Evolutionary conservation across 2,329 filamentous ascomycete species (phyloP).

Genomic region (Trichocomaceae sp.): DNA sequence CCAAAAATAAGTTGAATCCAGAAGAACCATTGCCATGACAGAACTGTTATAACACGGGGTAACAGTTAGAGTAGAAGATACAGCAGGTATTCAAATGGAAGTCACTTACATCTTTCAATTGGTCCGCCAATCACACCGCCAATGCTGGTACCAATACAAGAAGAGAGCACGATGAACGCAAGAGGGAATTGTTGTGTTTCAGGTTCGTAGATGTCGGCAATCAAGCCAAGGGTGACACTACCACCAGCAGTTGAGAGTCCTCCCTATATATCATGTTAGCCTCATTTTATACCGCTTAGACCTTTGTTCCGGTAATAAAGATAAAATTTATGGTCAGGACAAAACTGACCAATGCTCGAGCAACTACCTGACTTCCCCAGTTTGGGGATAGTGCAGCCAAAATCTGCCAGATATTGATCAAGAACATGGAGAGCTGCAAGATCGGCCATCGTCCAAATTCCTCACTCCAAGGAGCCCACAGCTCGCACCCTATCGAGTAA

Average conservation of each 20-base stretch:
- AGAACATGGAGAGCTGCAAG: constrained; percentile 51
- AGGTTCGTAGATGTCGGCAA: constrained; percentile 56
- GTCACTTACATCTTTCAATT: constrained; percentile 34
- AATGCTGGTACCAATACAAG: constrained; percentile 45
- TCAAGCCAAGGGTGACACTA: constrained; percentile 57
- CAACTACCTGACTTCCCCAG: constrained; percentile 50
- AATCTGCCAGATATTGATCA: constrained; percentile 7
- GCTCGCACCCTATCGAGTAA: constrained; percentile 77
- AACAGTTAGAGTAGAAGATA: not conserved
- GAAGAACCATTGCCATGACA: constrained; percentile 17
- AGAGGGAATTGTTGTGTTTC: constrained; percentile 54
- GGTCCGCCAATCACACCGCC: constrained; percentile 49
- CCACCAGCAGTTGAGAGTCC: constrained; percentile 58
- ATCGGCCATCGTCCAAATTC: constrained; percentile 71
- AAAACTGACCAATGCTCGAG: constrained; percentile 47
- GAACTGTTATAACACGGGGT: not conserved
- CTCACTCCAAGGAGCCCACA: constrained; percentile 82
- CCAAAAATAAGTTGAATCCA: constrained; percentile 57
- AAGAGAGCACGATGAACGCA: constrained; percentile 54
- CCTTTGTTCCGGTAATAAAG: no score
- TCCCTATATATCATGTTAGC: constrained; percentile 24
- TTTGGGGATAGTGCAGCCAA: not conserved
- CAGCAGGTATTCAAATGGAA: not conserved
- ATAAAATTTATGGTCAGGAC: not conserved
- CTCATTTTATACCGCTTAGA: not conserved